Base-by-base conservation (phyloP, 805 yeast species). In the Pichia membranifaciens region DNA sequence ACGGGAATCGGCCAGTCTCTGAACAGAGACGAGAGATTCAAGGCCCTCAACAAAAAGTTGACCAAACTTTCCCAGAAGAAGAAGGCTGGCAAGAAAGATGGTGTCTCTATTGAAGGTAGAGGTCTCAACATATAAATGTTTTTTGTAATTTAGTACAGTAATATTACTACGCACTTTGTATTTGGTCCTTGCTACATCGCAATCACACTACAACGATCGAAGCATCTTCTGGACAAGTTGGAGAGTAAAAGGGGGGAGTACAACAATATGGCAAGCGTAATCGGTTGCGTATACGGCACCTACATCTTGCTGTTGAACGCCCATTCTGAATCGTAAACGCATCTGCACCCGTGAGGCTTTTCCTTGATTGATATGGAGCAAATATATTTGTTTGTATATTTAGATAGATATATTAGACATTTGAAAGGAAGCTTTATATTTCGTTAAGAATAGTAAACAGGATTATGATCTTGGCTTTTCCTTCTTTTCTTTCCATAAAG, bases 401-500 rank as follows among this genome's bases (percentile, higher is more conserved):
- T 41, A 17, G 32, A 16, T 20, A 23, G 31, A 40, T 40, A 28
- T 40, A 40, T 40, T 29, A 40, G 43, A 18, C 35, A 37, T 40
- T 40, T 34, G 18, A 40, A 40, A 29, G 20, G 29, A 13, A 25
- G 29, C 22, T 16, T 18, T 36, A 18, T 13, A 36, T 36, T 36
- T 15, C 15, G 31, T 21, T 36, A 31, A 28, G 21, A 33, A 28
- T 29, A 46, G 22, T 47, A 44, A 41, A 48, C 49, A 51, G 41
- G 46, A 37, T 81, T 87, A 90, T 72, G 97, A 90, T 83, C 99
- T 89, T 82, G 98, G 98, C 90, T 93, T 93, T 84, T 95, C 99
- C 88, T 93, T 93, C 97, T 93, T 93, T 84, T 95, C 99, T 84
- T 91, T 93, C 97, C 96, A 93, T 77, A 93, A 84, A 74, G 99